phyloP scores from a whole-genome alignment of 108 stramenopile genomes.

The Pseudonitzschia pungens region DNA sequence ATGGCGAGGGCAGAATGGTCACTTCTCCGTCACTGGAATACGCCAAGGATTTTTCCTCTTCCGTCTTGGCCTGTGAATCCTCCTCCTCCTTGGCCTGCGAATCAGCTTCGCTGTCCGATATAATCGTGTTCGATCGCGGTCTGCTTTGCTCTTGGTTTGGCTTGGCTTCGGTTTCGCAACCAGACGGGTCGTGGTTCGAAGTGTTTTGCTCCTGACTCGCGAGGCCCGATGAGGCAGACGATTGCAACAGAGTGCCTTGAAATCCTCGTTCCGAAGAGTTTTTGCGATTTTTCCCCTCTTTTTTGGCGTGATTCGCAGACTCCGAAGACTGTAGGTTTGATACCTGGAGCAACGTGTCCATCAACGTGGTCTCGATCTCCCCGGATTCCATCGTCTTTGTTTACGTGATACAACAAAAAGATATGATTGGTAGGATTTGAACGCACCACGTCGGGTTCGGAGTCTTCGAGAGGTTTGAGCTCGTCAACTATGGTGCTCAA shows the following conservation, averaged over 20 bases:
- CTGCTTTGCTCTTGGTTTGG: background rate
- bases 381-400: slow-evolving; percentile 10
- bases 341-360: slow-evolving; percentile 34
- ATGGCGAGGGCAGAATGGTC: background rate
- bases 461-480: background rate
- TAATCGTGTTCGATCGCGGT: slow-evolving; percentile 4
- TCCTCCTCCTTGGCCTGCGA: background rate
- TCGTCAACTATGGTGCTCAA: slow-evolving; percentile 15
- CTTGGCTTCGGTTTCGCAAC: background rate
- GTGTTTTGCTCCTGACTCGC: background rate
- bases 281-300: slow-evolving; percentile 10
- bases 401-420: slow-evolving; percentile 15
- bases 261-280: slow-evolving; percentile 42
- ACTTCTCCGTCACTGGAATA: background rate
- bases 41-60: background rate
- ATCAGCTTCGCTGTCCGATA: slow-evolving; percentile 36
- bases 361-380: slow-evolving; percentile 17
- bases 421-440: background rate
- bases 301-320: background rate
- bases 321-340: slow-evolving; percentile 13
- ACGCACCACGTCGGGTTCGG: background rate
- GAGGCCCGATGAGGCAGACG: slow-evolving; percentile 9
- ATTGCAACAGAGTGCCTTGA: slow-evolving; percentile 43
- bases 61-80: background rate
- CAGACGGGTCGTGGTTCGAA: no score